These are phyloP conservation scores for Parafenestella ontariensis DNA, from an alignment of 2,329 filamentous ascomycete genomes.

Conservation along the genomic window DNA sequence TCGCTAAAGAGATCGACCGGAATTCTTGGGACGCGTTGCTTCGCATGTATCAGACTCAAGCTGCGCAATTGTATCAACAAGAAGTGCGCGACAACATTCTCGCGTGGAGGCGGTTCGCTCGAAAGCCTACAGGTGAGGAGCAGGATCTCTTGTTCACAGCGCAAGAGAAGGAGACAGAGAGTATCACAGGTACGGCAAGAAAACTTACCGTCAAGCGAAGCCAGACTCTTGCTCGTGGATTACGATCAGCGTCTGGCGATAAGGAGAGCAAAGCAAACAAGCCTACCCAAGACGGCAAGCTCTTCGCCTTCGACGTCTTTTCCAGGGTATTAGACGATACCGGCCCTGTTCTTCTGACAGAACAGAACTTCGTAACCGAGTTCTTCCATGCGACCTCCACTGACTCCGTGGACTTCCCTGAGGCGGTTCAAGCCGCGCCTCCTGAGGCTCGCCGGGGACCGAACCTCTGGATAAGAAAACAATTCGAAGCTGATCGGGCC, in stretches of 20 bases:
- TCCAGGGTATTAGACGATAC: constrained; percentile 80
- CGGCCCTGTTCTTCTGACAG: constrained; percentile 82
- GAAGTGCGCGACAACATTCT: constrained; percentile 80
- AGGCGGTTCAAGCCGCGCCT: constrained; percentile 70
- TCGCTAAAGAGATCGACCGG: constrained; percentile 82
- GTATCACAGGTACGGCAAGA: constrained; percentile 70
- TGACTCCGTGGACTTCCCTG: constrained; percentile 81
- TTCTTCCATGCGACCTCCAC: constrained; percentile 95
- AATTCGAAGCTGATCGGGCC: constrained; percentile 87
- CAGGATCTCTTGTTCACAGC: constrained; percentile 86
- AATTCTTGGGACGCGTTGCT: constrained; percentile 82
- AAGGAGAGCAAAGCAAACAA: constrained; percentile 65
- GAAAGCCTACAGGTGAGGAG: constrained; percentile 78
- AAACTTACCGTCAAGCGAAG: constrained; percentile 94
- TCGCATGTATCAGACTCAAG: constrained; percentile 79
- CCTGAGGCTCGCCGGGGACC: constrained; percentile 74
- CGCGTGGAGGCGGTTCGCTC: constrained; percentile 80
- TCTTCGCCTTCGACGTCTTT: constrained; percentile 83
- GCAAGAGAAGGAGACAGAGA: constrained; percentile 87
- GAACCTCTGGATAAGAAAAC: constrained; percentile 74
- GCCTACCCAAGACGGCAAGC: constrained; percentile 65
- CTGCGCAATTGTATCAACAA: constrained; percentile 77
- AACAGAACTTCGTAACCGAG: constrained; percentile 97
- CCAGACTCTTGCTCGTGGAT: constrained; percentile 79
- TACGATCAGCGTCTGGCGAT: constrained; percentile 73